Conservation (phyloP, 352 stramenopile genomes). For the Thalassiosira livingstoniorum region DNA sequence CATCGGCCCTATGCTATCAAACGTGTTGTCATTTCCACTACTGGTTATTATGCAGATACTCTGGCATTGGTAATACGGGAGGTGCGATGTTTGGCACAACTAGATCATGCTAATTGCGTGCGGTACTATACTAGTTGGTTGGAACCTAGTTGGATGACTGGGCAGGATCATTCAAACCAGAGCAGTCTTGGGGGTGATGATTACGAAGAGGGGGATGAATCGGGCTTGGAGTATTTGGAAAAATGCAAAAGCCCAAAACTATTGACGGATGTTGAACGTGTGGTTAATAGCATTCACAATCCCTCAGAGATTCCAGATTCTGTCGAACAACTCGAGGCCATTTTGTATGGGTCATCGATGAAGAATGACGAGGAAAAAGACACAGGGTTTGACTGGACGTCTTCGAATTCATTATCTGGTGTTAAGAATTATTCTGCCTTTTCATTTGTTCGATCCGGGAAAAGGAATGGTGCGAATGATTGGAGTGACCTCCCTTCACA, state of each 20-base stretch:
- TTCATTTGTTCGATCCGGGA: slow-evolving; percentile 15
- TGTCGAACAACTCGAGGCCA: slow-evolving; percentile 46
- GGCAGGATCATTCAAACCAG: slow-evolving; percentile 9
- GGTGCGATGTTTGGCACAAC: slow-evolving; percentile 91
- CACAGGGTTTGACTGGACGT: slow-evolving; percentile 5
- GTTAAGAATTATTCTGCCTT: slow-evolving; percentile 1
- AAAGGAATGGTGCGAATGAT: neutral
- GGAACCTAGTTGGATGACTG: slow-evolving; percentile 84
- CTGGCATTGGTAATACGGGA: slow-evolving; percentile 89
- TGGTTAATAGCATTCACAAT: slow-evolving; percentile 46
- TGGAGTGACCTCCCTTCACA: slow-evolving; percentile 25
- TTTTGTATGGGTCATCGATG: slow-evolving; percentile 38
- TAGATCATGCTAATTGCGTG: slow-evolving; percentile 94
- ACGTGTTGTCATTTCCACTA: slow-evolving; percentile 69
- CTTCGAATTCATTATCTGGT: neutral
- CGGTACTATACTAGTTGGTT: slow-evolving; percentile 88
- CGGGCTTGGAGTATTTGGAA: neutral
- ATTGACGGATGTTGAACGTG: slow-evolving; percentile 56
- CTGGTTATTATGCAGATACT: slow-evolving; percentile 69
- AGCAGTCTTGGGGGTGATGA: neutral
- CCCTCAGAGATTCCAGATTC: slow-evolving; percentile 38
- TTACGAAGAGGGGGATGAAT: neutral
- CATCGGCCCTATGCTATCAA: slow-evolving; percentile 84
- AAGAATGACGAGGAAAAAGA: neutral
- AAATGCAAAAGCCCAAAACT: slow-evolving; percentile 36